Evolutionary conservation across 257 asterid genomes (phyloP).

Genomic region (Parsonsia alboflavescens): DNA sequence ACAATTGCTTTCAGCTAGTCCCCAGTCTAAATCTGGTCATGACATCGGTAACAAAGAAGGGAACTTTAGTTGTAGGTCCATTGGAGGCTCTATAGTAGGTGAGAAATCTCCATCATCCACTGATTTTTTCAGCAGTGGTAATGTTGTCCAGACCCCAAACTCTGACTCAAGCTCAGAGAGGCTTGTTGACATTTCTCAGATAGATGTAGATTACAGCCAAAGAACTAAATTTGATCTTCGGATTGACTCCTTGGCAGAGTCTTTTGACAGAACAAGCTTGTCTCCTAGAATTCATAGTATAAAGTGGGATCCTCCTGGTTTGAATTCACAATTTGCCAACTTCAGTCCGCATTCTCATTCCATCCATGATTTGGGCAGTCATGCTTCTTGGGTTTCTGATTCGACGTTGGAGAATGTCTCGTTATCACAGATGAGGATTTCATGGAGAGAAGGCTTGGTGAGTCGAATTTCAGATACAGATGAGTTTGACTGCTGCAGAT

Average conservation of each 20-base stretch:
- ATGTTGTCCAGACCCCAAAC: conserved; percentile 64
- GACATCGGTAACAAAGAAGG: conserved; percentile 12
- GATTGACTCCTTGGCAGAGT: conserved; percentile 25
- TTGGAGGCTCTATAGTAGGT: conserved; percentile 10
- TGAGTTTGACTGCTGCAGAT: conserved; percentile 61
- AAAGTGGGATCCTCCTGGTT: conserved; percentile 31
- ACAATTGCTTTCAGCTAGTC: conserved; percentile 12
- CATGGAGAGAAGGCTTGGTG: conserved; percentile 60
- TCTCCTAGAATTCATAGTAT: conserved; percentile 27
- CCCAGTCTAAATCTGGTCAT: conserved; percentile 16
- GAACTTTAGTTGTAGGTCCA: conserved; percentile 2
- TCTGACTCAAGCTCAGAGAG: conserved; percentile 40
- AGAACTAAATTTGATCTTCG: conserved; percentile 20
- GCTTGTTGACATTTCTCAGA: conserved; percentile 13
- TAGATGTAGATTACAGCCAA: conserved; percentile 18
- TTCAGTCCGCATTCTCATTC: conserved; percentile 19
- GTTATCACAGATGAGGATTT: conserved; percentile 57
- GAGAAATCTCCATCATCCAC: conserved; percentile 30
- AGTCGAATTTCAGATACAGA: conserved; percentile 34
- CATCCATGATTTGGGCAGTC: conserved; percentile 20
- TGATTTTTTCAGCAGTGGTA: conserved; percentile 43
- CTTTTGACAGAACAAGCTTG: conserved; percentile 25
- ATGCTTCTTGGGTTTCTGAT: conserved; percentile 55
- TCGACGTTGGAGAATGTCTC: conserved; percentile 38
- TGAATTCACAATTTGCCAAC: conserved; percentile 20